Evolutionary conservation across 169 alveolate species (phyloP).

Genomic region (Cryptosporidium viatorum): DNA sequence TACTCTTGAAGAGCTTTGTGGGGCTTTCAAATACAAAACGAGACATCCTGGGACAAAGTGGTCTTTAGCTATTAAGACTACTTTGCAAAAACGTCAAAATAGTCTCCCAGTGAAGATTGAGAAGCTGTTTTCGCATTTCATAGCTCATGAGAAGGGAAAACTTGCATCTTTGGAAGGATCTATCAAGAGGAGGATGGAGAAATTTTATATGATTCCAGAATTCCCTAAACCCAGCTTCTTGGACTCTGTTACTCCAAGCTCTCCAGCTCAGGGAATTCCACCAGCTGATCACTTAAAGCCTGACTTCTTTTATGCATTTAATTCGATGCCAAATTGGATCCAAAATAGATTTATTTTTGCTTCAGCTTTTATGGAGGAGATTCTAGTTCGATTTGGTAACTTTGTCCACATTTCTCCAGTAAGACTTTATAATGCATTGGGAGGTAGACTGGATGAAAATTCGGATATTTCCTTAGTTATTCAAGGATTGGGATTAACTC

Average conservation of each 20-base stretch:
- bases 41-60: slow-evolving; percentile 49
- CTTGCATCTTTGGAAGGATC: slow-evolving; percentile 38
- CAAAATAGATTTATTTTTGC: slow-evolving; percentile 56
- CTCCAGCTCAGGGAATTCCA: slow-evolving; percentile 60
- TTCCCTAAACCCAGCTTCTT: slow-evolving; percentile 23
- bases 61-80: slow-evolving; percentile 44
- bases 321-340: slow-evolving; percentile 38
- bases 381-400: not conserved
- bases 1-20: slow-evolving; percentile 71
- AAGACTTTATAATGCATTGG: slow-evolving; percentile 13
- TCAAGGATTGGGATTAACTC: not conserved
- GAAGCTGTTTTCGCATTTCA: slow-evolving; percentile 53
- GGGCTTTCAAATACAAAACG: slow-evolving; percentile 31
- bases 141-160: slow-evolving; percentile 28
- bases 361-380: slow-evolving; percentile 52
- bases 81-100: slow-evolving; percentile 22
- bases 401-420: slow-evolving; percentile 48
- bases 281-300: slow-evolving; percentile 16
- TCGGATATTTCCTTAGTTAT: slow-evolving; percentile 31
- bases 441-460: slow-evolving; percentile 17
- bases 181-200: slow-evolving; percentile 4
- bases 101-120: slow-evolving; percentile 39
- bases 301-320: slow-evolving; percentile 30
- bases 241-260: slow-evolving; percentile 42
- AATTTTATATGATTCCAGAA: slow-evolving; percentile 44